Evolutionary conservation across 768 basidiomycete species (phyloP).

Genomic region (Vararia minispora): DNA sequence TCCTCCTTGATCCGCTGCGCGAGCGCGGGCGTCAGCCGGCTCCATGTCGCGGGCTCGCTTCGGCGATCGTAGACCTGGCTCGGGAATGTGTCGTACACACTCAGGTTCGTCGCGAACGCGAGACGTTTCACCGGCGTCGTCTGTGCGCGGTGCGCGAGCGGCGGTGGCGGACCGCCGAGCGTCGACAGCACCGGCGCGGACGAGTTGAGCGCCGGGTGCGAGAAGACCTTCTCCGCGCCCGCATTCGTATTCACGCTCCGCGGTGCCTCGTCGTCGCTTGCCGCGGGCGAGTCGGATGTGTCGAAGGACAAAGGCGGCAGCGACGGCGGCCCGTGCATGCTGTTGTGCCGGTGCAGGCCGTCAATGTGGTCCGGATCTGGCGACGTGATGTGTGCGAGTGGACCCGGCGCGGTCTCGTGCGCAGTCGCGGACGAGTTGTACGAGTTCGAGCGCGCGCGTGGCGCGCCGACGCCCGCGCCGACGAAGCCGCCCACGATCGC

Average conservation of each 20-base stretch:
- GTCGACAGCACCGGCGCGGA: conserved; percentile 81
- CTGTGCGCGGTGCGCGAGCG: conserved; percentile 60
- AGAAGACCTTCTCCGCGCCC: conserved; percentile 51
- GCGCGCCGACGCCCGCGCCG: too few relatives aligned
- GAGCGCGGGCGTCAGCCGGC: conserved; percentile 85
- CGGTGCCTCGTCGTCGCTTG: conserved; percentile 24
- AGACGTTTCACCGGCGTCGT: conserved; percentile 61
- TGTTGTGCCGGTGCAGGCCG: conserved; percentile 70
- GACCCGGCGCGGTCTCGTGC: conserved; percentile 57
- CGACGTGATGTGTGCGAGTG: conserved; percentile 71
- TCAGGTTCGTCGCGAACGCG: conserved; percentile 84
- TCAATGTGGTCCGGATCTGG: conserved; percentile 83
- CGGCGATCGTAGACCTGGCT: conserved; percentile 84
- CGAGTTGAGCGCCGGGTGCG: conserved; percentile 61
- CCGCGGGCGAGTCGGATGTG: conserved; percentile 24
- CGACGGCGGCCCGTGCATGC: conserved; percentile 26
- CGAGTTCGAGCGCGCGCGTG: conserved; percentile 77
- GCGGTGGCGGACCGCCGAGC: conserved; percentile 34
- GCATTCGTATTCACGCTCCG: too few relatives aligned
- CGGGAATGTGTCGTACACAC: conserved; percentile 96
- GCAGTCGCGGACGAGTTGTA: conserved; percentile 49
- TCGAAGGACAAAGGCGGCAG: conserved; percentile 54
- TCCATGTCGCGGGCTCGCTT: conserved; percentile 96
- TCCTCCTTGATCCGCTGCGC: conserved; percentile 98
- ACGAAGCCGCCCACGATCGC: conserved; percentile 28